These are phyloP conservation scores for Torulaspora indica DNA, from an alignment of 805 yeast genomes.

Conservation along the genomic window DNA sequence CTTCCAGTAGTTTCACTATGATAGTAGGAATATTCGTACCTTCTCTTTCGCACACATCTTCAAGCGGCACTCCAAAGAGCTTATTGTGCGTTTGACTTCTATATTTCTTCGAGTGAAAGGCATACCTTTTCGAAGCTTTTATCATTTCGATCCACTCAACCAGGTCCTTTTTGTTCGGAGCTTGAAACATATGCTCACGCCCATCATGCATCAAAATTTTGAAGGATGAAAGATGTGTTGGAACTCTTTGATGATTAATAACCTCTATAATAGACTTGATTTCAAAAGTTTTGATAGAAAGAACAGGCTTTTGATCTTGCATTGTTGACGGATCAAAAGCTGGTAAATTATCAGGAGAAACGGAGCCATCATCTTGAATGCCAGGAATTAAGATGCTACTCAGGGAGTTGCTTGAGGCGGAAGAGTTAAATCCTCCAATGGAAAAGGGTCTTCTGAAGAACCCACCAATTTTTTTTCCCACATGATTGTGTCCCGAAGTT, in stretches of 20 bases:
- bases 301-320: conserved; percentile 46
- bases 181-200: conserved; percentile 63
- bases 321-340: conserved; percentile 41
- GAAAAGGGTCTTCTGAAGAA: conserved; percentile 62
- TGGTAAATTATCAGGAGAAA: conserved; percentile 55
- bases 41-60: conserved; percentile 70
- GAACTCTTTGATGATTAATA: conserved; percentile 34
- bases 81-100: conserved; percentile 41
- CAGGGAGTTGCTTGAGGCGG: conserved; percentile 29
- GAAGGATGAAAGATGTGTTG: conserved; percentile 31
- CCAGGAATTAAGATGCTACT: conserved; percentile 33
- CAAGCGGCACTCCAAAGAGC: conserved; percentile 85
- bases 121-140: conserved; percentile 39
- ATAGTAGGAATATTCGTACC: conserved; percentile 57
- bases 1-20: conserved; percentile 59
- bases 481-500: conserved; percentile 22
- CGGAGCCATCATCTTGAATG: conserved; percentile 39
- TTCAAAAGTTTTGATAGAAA: conserved; percentile 44
- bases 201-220: conserved; percentile 43
- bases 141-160: conserved; percentile 64
- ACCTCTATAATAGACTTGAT: conserved; percentile 36
- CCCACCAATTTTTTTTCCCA: conserved; percentile 51
- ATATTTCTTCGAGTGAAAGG: conserved; percentile 40
- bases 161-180: conserved; percentile 54
- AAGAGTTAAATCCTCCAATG: conserved; percentile 39